These are phyloP conservation scores for Penicillium maclennaniae DNA, from an alignment of 495 filamentous ascomycete species.

Conservation along the genomic window DNA sequence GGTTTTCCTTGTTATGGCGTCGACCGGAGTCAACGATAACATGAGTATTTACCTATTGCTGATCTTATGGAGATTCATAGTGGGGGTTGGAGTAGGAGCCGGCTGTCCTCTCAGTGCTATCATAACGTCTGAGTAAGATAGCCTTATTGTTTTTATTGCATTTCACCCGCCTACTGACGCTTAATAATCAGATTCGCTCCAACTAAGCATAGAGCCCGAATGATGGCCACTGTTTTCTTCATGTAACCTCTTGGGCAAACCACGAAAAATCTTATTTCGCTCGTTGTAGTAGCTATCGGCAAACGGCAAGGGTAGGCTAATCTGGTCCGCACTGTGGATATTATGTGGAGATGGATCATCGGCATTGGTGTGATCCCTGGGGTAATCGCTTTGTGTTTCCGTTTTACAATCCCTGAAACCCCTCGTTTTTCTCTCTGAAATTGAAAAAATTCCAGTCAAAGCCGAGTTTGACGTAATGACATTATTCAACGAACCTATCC, in stretches of 20 bases:
- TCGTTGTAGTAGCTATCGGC: constrained; percentile 41
- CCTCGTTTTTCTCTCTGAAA: constrained; percentile 54
- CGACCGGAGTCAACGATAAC: constrained; percentile 35
- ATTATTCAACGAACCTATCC: constrained; percentile 32
- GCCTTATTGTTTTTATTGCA: background rate
- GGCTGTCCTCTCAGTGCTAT: constrained; percentile 57
- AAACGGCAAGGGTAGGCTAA: constrained; percentile 24
- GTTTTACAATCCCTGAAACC: constrained; percentile 61
- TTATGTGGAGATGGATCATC: constrained; percentile 58
- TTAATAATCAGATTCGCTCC: constrained; percentile 55
- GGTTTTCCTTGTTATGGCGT: constrained; percentile 51
- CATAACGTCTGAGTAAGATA: constrained; percentile 57
- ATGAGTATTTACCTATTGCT: constrained; percentile 57
- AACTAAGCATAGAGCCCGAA: constrained; percentile 53
- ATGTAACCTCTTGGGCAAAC: constrained; percentile 65
- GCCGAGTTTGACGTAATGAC: constrained; percentile 45
- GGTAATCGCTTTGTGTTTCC: constrained; percentile 52
- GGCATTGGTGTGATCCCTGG: constrained; percentile 60
- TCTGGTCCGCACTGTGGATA: constrained; percentile 37
- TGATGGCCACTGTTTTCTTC: constrained; percentile 65
- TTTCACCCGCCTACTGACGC: constrained; percentile 4
- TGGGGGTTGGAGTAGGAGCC: constrained; percentile 57
- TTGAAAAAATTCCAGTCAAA: constrained; percentile 44
- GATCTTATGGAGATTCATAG: constrained; percentile 54
- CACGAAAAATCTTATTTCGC: constrained; percentile 50